A percentile compares a stretch with the other conserved stretches of the same genome.
These are phyloP conservation scores for Paecilomyces formosus DNA, from an alignment of 2,329 filamentous ascomycete species.

Conservation along the genomic window DNA sequence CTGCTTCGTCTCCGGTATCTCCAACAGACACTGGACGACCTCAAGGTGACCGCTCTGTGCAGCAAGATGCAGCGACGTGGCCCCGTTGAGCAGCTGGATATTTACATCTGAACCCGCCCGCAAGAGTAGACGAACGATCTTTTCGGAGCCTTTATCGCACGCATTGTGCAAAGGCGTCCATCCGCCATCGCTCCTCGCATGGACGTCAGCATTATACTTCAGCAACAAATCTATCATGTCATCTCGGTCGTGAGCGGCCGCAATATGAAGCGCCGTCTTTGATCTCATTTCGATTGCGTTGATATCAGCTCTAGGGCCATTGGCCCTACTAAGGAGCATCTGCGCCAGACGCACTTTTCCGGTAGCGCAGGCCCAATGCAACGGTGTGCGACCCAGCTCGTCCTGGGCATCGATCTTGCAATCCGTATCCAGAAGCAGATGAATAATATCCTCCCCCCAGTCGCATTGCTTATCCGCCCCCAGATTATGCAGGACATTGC, in stretches of 20 bases:
- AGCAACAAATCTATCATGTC: conserved; percentile 35
- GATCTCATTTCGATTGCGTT: conserved; percentile 33
- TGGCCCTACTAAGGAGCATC: conserved; percentile 34
- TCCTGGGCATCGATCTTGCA: conserved; percentile 38
- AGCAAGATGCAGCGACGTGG: conserved; percentile 33
- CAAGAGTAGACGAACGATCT: conserved; percentile 39
- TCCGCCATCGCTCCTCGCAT: conserved; percentile 42
- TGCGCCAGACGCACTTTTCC: conserved; percentile 46
- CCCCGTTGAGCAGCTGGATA: conserved; percentile 29
- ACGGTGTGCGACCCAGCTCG: conserved; percentile 43
- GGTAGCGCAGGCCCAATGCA: conserved; percentile 54
- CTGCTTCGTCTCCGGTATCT: conserved; percentile 22
- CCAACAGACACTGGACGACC: conserved; percentile 28
- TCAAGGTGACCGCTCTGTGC: conserved; percentile 31
- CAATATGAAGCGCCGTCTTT: conserved; percentile 45
- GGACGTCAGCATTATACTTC: conserved; percentile 38
- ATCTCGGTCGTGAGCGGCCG: conserved; percentile 36
- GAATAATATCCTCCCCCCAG: conserved; percentile 41
- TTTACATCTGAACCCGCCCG: conserved; percentile 28
- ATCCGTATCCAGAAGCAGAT: conserved; percentile 30
- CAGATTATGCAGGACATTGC: conserved; percentile 35
- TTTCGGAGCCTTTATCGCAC: conserved; percentile 41
- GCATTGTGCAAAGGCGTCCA: conserved; percentile 51
- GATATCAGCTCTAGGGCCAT: conserved; percentile 31
- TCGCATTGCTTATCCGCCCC: conserved; percentile 40